Evolutionary conservation across 257 asterid species (phyloP).

Genomic region (Primulina tabacum): DNA sequence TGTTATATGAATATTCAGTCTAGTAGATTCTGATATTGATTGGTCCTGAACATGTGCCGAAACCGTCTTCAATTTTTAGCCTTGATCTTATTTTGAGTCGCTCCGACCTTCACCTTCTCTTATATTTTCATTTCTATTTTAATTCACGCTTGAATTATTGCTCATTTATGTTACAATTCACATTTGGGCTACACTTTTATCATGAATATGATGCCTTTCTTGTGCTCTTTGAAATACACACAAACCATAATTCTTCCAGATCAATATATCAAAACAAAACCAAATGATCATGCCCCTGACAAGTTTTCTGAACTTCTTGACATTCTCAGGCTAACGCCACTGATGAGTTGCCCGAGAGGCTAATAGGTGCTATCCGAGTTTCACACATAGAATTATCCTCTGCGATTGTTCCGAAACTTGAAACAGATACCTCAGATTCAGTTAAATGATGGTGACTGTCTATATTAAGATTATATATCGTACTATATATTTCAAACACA

Average conservation of each 20-base stretch:
- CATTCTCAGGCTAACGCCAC: constrained; percentile 44
- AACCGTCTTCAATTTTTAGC: neutral
- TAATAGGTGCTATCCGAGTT: constrained; percentile 59
- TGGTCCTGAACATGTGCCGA: neutral
- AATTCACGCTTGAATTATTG: neutral
- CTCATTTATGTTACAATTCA: neutral
- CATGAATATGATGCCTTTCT: neutral
- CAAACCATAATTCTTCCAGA: neutral
- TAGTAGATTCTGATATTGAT: neutral
- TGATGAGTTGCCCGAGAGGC: constrained; percentile 62
- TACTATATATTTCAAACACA: constrained; percentile 22
- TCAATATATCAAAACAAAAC: neutral
- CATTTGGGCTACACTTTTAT: neutral
- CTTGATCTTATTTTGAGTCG: neutral
- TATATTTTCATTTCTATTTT: too few species aligned
- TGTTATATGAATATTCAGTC: neutral
- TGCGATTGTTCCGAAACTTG: constrained; percentile 46
- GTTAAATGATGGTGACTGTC: constrained; percentile 24
- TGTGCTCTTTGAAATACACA: neutral
- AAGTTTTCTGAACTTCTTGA: constrained; percentile 14
- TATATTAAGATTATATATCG: neutral
- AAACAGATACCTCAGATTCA: constrained; percentile 37
- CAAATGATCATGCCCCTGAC: constrained; percentile 10
- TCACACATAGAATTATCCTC: constrained; percentile 56
- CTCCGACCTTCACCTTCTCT: neutral